Base-by-base conservation (phyloP, 257 asterid species). In the Leonotis leonurus region DNA sequence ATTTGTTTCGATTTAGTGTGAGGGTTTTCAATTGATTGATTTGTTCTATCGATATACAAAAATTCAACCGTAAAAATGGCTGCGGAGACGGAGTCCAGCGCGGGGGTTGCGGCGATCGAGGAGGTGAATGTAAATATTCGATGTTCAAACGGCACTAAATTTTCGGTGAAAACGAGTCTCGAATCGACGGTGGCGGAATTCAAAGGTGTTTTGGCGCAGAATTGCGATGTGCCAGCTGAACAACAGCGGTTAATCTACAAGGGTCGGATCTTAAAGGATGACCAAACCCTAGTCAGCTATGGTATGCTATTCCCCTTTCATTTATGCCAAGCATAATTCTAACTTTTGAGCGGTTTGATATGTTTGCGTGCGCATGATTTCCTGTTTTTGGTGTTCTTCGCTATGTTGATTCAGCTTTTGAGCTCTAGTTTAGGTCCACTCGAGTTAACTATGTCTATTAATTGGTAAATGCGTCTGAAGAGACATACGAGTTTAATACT, bases 211-310 rank as follows among this genome's bases (percentile, higher is more conserved):
- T 53, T 85, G 75, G 84, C 90, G 18, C 84, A 65, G 75, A 85
- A 66, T 59, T 76, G 85, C 76, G 94, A 85, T 60, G 83, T 85
- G 18, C 85, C 94, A 14, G 72, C 90, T 55, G 82, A 80, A 40
- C 89, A 82, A 64, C 94, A 83, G 82, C 80, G 87, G 62, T 44
- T 85, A 78, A 82, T 82, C 71, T 85, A 80, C 64, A 85, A 83
- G 16, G 94, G 94, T 9, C 89, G 90, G 75, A 78, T 85, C 78
- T 61, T 85, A 62, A 85, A 85, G 82, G 90, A 83, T 51, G 94
- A 83, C 72, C 90, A 76, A 74, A 82, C 87, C 78, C 86, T 85
- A 65, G 71, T 55, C 65, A 80, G 81, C 81, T 83, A 80, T 68
- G 94, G 94, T 81, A 78, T 37, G 4, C 60, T 39, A 25, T 27